Percentiles rank a stretch among this genome's conserved stretches.
Conservation (phyloP, 208 protist genomes). For the Crithidia bombi region DNA sequence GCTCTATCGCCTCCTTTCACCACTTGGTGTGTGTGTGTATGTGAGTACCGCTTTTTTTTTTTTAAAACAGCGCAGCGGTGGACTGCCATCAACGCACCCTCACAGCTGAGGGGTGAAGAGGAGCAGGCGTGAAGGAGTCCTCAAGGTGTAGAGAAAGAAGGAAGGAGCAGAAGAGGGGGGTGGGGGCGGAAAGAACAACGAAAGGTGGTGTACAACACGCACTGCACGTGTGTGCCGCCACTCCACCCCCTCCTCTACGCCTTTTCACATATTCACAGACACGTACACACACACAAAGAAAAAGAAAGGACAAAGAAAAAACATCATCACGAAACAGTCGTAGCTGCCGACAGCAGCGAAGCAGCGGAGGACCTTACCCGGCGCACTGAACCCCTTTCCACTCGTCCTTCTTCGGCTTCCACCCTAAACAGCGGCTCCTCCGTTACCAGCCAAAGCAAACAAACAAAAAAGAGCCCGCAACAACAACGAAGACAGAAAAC, state of each 20-base stretch:
- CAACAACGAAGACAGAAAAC: background rate
- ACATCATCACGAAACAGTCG: background rate
- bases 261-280: conserved; percentile 13
- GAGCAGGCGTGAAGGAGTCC: background rate
- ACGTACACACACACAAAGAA: conserved; percentile 13
- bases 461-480: background rate
- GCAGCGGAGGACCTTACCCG: too few relatives aligned
- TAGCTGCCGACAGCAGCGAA: too few relatives aligned
- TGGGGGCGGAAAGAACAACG: background rate
- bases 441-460: too few relatives aligned
- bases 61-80: background rate
- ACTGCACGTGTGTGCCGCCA: too few relatives aligned
- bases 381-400: too few relatives aligned
- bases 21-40: background rate
- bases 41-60: conserved; percentile 14
- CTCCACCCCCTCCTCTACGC: too few relatives aligned
- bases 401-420: too few relatives aligned
- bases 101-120: background rate
- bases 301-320: conserved; percentile 10
- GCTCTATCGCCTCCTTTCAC: too few relatives aligned
- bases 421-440: too few relatives aligned
- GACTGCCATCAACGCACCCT: conserved; percentile 10
- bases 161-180: background rate
- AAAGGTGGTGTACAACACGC: background rate
- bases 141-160: background rate